Evolutionary conservation across 495 filamentous ascomycete species (phyloP), one percentile per base, ranked within the genome.

Genomic region (Penicillium nucicola): DNA sequence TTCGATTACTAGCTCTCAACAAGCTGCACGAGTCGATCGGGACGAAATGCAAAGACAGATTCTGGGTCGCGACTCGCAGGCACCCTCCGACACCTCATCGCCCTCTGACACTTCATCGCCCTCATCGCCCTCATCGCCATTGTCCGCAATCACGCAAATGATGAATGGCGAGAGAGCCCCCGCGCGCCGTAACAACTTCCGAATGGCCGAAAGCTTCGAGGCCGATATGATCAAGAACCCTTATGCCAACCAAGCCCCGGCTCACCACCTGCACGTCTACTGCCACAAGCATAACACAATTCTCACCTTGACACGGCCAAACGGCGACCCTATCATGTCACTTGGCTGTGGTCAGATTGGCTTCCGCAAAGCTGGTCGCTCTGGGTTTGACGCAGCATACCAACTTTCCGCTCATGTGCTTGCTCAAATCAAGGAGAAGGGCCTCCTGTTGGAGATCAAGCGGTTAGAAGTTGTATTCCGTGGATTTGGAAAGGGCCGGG

Each of bases 241-340:
- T 32, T 69, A 68, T 49, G 53, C 66, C 63, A 65, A 73, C 49
- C 62, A 65, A 20, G 50, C 62, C 45, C 70, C 69, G 58, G 81
- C 87, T 8, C 86, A 93, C 72, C 88, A 92, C 58, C 81, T 98
- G 48, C 90, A 97, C 74, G 77, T 98, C 65, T 95, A 83, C 68
- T 64, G 84, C 31, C 83, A 84, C 53, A 93, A 87, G 74, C 93
- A 96, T 79, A 98, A 98, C 74, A 89, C 87, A 11, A 88, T 97
- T 64, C 79, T 98, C 65, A 95, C 92, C 5, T 77, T 96, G 54
- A 88, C 88, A 32, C 80, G 81, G 57, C 92, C 92, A 13, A 85
- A 92, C 48, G 84, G 88, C 11, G 78, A 86, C 50, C 77, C 87
- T 2, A 68, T 96, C 22, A 69, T 98, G 56, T 87, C 85, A 8